Conservation (phyloP, 805 yeast genomes). For the Kodamaea sagamina region DNA sequence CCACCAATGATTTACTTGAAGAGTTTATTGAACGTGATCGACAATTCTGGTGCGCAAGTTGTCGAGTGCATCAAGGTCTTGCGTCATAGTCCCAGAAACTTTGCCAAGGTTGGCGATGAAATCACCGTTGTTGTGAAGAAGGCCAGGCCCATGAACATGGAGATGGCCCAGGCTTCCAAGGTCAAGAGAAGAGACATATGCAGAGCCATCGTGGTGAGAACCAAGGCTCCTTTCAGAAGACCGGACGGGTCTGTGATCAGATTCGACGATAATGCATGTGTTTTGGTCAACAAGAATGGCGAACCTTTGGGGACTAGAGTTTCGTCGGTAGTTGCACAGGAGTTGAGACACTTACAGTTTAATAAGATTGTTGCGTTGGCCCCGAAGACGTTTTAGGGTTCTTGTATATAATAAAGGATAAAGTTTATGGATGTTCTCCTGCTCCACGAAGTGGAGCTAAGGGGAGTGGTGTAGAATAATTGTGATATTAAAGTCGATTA, state of each 20-base stretch:
- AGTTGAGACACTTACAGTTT: conserved; percentile 77
- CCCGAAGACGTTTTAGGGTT: conserved; percentile 53
- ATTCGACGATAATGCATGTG: conserved; percentile 97
- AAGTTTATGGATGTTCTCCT: background rate
- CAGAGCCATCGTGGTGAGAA: conserved; percentile 93
- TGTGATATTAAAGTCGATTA: too few relatives aligned
- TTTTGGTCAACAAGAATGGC: conserved; percentile 83
- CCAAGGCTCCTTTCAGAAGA: conserved; percentile 75
- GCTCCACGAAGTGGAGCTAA: background rate
- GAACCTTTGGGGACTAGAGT: conserved; percentile 97
- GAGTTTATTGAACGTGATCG: conserved; percentile 85
- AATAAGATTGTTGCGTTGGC: conserved; percentile 89
- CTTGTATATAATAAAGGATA: conserved; percentile 5
- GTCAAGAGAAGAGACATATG: conserved; percentile 95
- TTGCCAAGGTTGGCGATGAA: conserved; percentile 86
- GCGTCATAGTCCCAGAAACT: conserved; percentile 81
- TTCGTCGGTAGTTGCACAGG: conserved; percentile 86
- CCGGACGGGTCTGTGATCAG: conserved; percentile 83
- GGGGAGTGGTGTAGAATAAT: too few relatives aligned
- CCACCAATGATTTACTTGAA: conserved; percentile 79
- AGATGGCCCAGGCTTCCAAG: conserved; percentile 68
- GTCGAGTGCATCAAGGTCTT: conserved; percentile 96
- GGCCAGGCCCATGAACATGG: conserved; percentile 75
- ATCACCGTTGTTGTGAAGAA: conserved; percentile 93
- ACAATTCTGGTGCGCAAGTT: conserved; percentile 91